Evolutionary conservation across 805 yeast genomes (phyloP).

Genomic region (Teunomyces tritomae): DNA sequence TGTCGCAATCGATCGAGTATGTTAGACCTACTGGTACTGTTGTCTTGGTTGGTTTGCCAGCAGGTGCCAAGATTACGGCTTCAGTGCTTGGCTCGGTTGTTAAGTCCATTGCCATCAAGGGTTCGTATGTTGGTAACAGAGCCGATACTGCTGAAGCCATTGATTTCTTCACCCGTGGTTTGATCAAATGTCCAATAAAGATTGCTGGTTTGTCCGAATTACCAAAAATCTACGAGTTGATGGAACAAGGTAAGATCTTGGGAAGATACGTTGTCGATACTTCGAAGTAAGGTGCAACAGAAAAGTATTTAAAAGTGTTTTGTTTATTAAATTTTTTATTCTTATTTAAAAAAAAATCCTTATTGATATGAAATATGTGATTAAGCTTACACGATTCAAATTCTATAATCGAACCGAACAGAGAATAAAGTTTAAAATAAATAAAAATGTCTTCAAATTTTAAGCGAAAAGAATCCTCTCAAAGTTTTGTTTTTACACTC

Average conservation of each 20-base stretch:
- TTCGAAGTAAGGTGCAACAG: constrained; percentile 38
- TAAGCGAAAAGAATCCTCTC: too few relatives aligned
- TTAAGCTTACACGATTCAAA: too few relatives aligned
- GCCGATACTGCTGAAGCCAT: constrained; percentile 81
- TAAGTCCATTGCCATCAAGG: constrained; percentile 67
- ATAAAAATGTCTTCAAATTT: too few relatives aligned
- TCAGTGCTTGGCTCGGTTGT: constrained; percentile 73
- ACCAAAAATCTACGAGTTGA: constrained; percentile 65
- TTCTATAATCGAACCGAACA: too few relatives aligned
- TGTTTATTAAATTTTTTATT: neutral
- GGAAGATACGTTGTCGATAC: constrained; percentile 91
- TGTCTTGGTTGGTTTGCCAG: constrained; percentile 68
- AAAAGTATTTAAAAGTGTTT: constrained; percentile 5
- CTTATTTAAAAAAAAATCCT: too few relatives aligned
- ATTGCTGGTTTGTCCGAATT: constrained; percentile 73
- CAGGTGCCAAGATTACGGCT: constrained; percentile 68
- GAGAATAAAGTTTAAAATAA: too few relatives aligned
- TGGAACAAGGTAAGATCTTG: constrained; percentile 80
- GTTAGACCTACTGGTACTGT: constrained; percentile 34
- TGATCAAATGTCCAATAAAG: constrained; percentile 70
- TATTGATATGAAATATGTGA: too few relatives aligned
- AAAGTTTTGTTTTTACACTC: too few relatives aligned
- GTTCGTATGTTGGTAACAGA: constrained; percentile 88
- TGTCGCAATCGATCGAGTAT: constrained; percentile 47
- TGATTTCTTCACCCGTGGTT: constrained; percentile 70